These are phyloP conservation scores for Circinella umbellata DNA, from an alignment of 371 early-diverging fungal species.

Conservation along the genomic window DNA sequence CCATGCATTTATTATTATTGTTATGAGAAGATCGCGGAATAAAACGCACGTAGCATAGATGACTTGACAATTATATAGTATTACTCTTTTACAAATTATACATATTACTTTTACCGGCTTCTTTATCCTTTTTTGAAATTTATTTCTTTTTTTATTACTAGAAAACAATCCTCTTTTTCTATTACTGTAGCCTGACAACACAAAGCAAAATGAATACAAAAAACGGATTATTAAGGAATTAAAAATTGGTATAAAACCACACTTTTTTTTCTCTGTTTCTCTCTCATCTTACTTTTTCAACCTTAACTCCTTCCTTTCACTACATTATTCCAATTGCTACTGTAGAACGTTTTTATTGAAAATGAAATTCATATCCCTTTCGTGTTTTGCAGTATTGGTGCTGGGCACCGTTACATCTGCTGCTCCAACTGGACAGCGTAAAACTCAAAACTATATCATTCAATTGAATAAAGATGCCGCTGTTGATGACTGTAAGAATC, in stretches of 20 bases:
- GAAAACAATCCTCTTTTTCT: background rate
- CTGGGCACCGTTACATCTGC: conserved; percentile 12
- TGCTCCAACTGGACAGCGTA: background rate
- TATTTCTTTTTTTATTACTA: too few species aligned
- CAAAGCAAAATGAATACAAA: conserved; percentile 19
- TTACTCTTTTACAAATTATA: too few species aligned
- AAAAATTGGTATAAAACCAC: background rate
- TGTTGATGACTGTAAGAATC: conserved; percentile 37
- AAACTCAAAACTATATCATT: conserved; percentile 35
- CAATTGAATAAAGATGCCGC: conserved; percentile 30
- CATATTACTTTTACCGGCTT: too few species aligned
- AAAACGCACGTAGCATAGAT: too few species aligned
- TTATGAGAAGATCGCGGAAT: too few species aligned
- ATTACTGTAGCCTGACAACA: conserved; percentile 11
- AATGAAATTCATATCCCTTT: conserved; percentile 9
- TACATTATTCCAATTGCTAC: background rate
- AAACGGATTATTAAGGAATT: background rate
- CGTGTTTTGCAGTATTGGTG: conserved; percentile 4
- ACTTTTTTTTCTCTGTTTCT: background rate
- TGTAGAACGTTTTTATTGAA: too few species aligned
- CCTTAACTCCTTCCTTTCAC: background rate
- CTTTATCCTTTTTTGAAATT: too few species aligned
- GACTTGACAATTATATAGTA: too few species aligned
- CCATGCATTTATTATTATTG: too few species aligned
- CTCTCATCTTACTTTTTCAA: background rate